Percentiles rank a stretch among this genome's conserved stretches.
These are phyloP conservation scores for Cymbidium sinense DNA, from an alignment of 106 monocot genomes.

Conservation along the genomic window DNA sequence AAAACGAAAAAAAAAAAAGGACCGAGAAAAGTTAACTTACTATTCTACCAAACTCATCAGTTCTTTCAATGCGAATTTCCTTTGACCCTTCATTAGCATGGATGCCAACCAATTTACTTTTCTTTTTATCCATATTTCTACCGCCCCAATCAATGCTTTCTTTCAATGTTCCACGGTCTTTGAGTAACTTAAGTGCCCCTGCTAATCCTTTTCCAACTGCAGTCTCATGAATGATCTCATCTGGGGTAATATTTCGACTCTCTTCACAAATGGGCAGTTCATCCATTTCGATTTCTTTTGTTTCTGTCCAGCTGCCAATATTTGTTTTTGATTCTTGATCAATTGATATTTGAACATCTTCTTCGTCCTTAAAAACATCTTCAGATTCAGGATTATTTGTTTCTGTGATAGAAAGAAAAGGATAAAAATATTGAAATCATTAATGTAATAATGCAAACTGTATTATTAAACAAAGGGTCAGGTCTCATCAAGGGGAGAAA, in stretches of 20 bases:
- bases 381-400: constrained; percentile 52
- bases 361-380: constrained; percentile 87
- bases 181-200: constrained; percentile 80
- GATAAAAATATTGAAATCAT: constrained; percentile 6
- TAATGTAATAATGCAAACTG: not conserved
- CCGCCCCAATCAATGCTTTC: constrained; percentile 91
- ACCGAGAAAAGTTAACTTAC: constrained; percentile 40
- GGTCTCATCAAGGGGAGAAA: not conserved
- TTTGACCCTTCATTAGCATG: constrained; percentile 70
- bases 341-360: constrained; percentile 30
- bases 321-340: constrained; percentile 31
- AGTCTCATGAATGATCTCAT: constrained; percentile 84
- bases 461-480: not conserved
- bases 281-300: constrained; percentile 31
- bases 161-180: constrained; percentile 79
- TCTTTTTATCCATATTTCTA: constrained; percentile 97
- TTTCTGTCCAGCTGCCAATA: constrained; percentile 28
- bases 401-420: constrained; percentile 30
- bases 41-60: constrained; percentile 90
- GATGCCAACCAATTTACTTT: constrained; percentile 89
- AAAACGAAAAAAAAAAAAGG: not conserved
- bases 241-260: constrained; percentile 43
- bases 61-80: constrained; percentile 89
- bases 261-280: constrained; percentile 28
- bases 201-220: constrained; percentile 87